Conservation (phyloP, 495 filamentous ascomycete species). For the Apiosordaria backusii region DNA sequence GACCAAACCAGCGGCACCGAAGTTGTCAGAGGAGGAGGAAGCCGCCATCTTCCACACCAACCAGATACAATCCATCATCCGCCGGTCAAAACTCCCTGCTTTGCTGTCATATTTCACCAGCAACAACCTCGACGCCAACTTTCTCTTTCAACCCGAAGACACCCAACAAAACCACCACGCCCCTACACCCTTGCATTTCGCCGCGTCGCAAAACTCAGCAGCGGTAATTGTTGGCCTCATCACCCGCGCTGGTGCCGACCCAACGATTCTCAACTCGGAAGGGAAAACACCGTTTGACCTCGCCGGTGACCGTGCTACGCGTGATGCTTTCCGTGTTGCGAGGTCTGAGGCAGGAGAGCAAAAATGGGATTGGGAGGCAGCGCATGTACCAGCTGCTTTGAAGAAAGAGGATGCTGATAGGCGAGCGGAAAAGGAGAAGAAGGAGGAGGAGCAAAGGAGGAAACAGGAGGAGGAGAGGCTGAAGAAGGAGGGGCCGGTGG, state of each 20-base stretch:
- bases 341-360: constrained; percentile 74
- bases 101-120: constrained; percentile 76
- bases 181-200: constrained; percentile 81
- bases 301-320: constrained; percentile 76
- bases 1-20: constrained; percentile 45
- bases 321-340: constrained; percentile 89
- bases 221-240: constrained; percentile 74
- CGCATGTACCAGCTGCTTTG: constrained; percentile 66
- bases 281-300: constrained; percentile 82
- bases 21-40: constrained; percentile 79
- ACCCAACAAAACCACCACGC: constrained; percentile 72
- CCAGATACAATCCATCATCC: constrained; percentile 82
- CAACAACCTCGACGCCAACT: constrained; percentile 73
- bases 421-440: constrained; percentile 60
- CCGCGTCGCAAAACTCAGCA: constrained; percentile 70
- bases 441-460: constrained; percentile 62
- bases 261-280: constrained; percentile 62
- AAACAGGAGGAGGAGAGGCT: constrained; percentile 62
- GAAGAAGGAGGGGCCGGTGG: constrained; percentile 47
- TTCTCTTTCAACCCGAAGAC: constrained; percentile 68
- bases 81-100: constrained; percentile 83
- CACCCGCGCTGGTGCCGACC: constrained; percentile 69
- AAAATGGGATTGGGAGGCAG: constrained; percentile 74
- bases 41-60: constrained; percentile 72
- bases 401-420: constrained; percentile 64